Conservation (phyloP, 129 eudicot species). For the Artemisia annua region DNA sequence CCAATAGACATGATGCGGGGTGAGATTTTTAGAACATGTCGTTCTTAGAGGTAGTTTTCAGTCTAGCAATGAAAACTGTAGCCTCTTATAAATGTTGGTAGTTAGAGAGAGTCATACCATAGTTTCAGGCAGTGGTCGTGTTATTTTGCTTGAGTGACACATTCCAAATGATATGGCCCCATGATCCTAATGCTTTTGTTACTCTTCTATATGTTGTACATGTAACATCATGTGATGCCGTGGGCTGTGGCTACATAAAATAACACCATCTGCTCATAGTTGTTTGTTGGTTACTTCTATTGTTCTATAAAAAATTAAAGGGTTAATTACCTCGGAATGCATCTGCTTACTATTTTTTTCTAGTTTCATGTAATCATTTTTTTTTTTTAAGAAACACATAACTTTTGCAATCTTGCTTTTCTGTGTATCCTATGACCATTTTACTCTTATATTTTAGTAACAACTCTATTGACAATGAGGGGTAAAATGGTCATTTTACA, state of each 20-base stretch:
- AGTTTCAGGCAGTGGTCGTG: slow-evolving; percentile 25
- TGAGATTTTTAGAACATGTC: slow-evolving; percentile 85
- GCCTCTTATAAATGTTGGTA: slow-evolving; percentile 22
- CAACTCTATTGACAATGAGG: too few relatives aligned
- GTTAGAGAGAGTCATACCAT: background rate
- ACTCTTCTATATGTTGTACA: background rate
- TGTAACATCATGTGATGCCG: background rate
- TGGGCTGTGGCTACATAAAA: background rate
- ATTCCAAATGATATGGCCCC: background rate
- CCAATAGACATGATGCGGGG: slow-evolving; percentile 92
- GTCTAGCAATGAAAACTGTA: slow-evolving; percentile 24
- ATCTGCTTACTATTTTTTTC: too few relatives aligned
- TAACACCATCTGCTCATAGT: background rate
- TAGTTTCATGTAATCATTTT: too few relatives aligned
- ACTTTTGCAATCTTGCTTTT: too few relatives aligned
- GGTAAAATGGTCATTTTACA: too few relatives aligned
- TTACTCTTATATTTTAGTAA: too few relatives aligned
- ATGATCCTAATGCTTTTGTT: slow-evolving; percentile 2
- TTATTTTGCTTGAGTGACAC: slow-evolving; percentile 20
- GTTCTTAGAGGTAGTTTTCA: slow-evolving; percentile 33
- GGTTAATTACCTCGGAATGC: too few relatives aligned
- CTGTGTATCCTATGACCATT: too few relatives aligned
- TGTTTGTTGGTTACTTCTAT: background rate
- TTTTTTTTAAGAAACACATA: too few relatives aligned
- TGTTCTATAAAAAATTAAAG: too few relatives aligned